Percentiles rank a stretch among this genome's conserved stretches.
Evolutionary conservation across 805 yeast genomes (phyloP).

Genomic region (Cyberlindnera bimundalis): DNA sequence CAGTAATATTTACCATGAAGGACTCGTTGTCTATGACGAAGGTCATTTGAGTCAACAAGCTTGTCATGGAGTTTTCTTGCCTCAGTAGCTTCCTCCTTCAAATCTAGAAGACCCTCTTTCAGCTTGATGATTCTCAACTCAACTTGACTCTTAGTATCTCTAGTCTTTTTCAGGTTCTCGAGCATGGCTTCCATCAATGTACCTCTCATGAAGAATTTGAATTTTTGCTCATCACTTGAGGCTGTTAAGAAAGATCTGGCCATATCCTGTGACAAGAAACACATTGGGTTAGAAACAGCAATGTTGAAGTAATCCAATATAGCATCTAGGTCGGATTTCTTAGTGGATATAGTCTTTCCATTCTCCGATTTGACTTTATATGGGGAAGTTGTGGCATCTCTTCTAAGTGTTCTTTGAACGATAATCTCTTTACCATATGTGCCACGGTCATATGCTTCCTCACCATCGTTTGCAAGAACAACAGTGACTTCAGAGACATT

Average conservation of each 20-base stretch:
- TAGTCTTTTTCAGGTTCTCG: conserved; percentile 45
- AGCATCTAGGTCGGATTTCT: conserved; percentile 61
- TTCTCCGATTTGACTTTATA: conserved; percentile 53
- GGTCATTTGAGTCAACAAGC: conserved; percentile 39
- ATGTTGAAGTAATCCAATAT: conserved; percentile 71
- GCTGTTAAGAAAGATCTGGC: conserved; percentile 87
- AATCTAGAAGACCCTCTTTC: conserved; percentile 35
- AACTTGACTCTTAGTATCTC: conserved; percentile 33
- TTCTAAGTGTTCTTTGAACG: conserved; percentile 62
- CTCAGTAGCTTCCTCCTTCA: conserved; percentile 39
- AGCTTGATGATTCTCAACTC: conserved; percentile 38
- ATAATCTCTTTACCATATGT: conserved; percentile 66
- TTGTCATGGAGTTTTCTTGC: conserved; percentile 39
- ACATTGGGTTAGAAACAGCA: conserved; percentile 85
- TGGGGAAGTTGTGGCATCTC: conserved; percentile 44
- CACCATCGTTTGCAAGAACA: conserved; percentile 59
- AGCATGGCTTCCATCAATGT: conserved; percentile 67
- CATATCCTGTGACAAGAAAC: conserved; percentile 88
- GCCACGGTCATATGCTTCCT: conserved; percentile 60
- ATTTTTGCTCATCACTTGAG: conserved; percentile 69
- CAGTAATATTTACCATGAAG: conserved; percentile 48
- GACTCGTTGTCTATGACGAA: conserved; percentile 36
- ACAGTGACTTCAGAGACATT: conserved; percentile 65
- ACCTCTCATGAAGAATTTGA: conserved; percentile 75
- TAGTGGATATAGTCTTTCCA: conserved; percentile 54